Conservation (phyloP, 1,284 basidiomycete species). For the Hypsizygus ulmarius region DNA sequence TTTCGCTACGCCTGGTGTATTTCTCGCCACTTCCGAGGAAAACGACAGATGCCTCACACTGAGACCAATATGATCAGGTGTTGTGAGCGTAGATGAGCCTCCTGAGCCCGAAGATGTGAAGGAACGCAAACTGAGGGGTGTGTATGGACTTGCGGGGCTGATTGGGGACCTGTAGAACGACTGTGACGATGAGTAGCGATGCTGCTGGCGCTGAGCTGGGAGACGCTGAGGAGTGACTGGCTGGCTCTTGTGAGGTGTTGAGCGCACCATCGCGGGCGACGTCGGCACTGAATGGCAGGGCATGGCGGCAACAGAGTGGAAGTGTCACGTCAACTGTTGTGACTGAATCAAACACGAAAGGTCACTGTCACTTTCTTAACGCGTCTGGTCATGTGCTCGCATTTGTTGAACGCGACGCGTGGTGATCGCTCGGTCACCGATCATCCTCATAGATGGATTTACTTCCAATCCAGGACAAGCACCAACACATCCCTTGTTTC, state of each 20-base stretch:
- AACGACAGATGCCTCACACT: conserved; percentile 39
- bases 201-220: conserved; percentile 20
- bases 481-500: too few species aligned
- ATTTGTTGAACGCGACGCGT: background rate
- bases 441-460: too few species aligned
- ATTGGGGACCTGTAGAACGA: conserved; percentile 36
- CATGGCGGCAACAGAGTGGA: conserved; percentile 19
- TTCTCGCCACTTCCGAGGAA: conserved; percentile 33
- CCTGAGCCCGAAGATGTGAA: conserved; percentile 48
- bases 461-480: too few species aligned
- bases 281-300: conserved; percentile 37
- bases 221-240: conserved; percentile 41
- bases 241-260: conserved; percentile 29
- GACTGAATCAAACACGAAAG: conserved; percentile 13
- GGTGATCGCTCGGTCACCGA: too few species aligned
- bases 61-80: conserved; percentile 41
- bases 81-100: conserved; percentile 52
- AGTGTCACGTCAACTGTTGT: conserved; percentile 15
- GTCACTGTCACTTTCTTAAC: conserved; percentile 18
- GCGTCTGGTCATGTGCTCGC: conserved; percentile 21
- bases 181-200: conserved; percentile 30
- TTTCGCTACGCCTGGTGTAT: conserved; percentile 24
- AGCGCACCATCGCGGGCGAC: conserved; percentile 40
- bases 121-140: conserved; percentile 63
- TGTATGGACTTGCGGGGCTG: conserved; percentile 55